These are phyloP conservation scores for Carex kokanica DNA, from an alignment of 176 grass and related monocot genomes.

Conservation along the genomic window DNA sequence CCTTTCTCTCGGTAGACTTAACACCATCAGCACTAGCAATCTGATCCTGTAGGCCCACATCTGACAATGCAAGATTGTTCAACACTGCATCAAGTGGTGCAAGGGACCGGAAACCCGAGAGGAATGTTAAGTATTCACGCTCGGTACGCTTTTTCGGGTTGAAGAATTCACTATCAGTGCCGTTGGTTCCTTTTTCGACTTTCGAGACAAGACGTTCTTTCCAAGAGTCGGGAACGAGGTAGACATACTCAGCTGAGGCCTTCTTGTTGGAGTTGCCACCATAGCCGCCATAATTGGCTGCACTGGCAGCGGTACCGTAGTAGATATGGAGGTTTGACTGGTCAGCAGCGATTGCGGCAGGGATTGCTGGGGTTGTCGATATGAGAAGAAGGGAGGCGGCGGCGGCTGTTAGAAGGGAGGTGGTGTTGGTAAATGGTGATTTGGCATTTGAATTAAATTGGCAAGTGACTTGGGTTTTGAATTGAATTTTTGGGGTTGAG, in stretches of 20 bases:
- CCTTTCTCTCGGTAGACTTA: constrained; percentile 36
- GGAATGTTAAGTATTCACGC: constrained; percentile 87
- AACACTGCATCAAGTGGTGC: constrained; percentile 79
- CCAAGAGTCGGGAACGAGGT: constrained; percentile 77
- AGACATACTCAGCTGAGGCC: constrained; percentile 81
- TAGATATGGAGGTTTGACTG: constrained; percentile 12
- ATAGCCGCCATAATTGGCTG: constrained; percentile 91
- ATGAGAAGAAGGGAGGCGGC: constrained; percentile 23
- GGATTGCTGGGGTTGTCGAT: constrained; percentile 11
- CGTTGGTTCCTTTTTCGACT: constrained; percentile 99
- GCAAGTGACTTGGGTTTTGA: constrained; percentile 1
- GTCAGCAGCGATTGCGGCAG: neutral
- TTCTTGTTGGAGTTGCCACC: constrained; percentile 90
- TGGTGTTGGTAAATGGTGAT: neutral
- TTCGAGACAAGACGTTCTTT: constrained; percentile 93
- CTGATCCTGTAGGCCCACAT: constrained; percentile 85
- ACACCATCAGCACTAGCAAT: constrained; percentile 70
- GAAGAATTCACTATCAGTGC: constrained; percentile 97
- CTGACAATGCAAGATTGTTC: constrained; percentile 83
- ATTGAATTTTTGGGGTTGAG: constrained; percentile 12
- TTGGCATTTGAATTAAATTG: constrained; percentile 6
- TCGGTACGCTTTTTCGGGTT: constrained; percentile 82
- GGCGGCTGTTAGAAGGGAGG: constrained; percentile 11
- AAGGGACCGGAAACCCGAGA: constrained; percentile 58
- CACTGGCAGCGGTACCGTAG: constrained; percentile 28